Evolutionary conservation across 2,329 filamentous ascomycete species (phyloP).

Genomic region (Lachnellula occidentalis): DNA sequence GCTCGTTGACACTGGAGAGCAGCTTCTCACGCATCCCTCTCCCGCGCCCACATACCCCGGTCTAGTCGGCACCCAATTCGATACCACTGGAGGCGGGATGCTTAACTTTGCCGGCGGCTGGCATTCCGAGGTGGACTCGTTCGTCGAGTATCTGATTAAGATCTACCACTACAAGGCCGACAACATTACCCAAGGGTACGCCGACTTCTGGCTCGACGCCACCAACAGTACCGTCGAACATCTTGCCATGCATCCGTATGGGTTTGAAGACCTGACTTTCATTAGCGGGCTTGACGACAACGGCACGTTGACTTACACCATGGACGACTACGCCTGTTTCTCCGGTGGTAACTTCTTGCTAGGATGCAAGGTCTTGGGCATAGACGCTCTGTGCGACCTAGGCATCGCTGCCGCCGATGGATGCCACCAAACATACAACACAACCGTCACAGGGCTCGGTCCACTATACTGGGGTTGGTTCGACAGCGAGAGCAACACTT

Average conservation of each 20-base stretch:
- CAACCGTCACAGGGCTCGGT: slow-evolving; percentile 64
- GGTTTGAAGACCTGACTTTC: slow-evolving; percentile 64
- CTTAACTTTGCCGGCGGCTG: slow-evolving; percentile 62
- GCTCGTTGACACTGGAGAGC: slow-evolving; percentile 60
- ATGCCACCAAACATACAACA: slow-evolving; percentile 65
- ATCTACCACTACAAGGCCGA: slow-evolving; percentile 71
- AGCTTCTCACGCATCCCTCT: slow-evolving; percentile 57
- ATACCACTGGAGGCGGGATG: slow-evolving; percentile 59
- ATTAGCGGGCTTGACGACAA: slow-evolving; percentile 49
- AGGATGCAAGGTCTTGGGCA: slow-evolving; percentile 60
- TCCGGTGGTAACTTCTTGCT: slow-evolving; percentile 78
- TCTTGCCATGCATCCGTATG: slow-evolving; percentile 58
- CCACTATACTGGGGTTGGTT: slow-evolving; percentile 52
- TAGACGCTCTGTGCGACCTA: slow-evolving; percentile 19
- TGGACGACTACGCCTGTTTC: slow-evolving; percentile 64
- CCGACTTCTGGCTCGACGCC: slow-evolving; percentile 50
- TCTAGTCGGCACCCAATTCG: slow-evolving; percentile 60
- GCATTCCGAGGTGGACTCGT: slow-evolving; percentile 69
- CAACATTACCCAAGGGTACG: slow-evolving; percentile 41
- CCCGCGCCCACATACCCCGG: slow-evolving; percentile 46
- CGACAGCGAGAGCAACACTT: slow-evolving; percentile 39
- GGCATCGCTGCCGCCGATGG: slow-evolving; percentile 51
- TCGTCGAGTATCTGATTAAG: slow-evolving; percentile 84
- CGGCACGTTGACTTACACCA: slow-evolving; percentile 35
- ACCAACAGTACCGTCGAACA: slow-evolving; percentile 67